Evolutionary conservation across 768 basidiomycete genomes (phyloP).

Genomic region (Suillus placidus): DNA sequence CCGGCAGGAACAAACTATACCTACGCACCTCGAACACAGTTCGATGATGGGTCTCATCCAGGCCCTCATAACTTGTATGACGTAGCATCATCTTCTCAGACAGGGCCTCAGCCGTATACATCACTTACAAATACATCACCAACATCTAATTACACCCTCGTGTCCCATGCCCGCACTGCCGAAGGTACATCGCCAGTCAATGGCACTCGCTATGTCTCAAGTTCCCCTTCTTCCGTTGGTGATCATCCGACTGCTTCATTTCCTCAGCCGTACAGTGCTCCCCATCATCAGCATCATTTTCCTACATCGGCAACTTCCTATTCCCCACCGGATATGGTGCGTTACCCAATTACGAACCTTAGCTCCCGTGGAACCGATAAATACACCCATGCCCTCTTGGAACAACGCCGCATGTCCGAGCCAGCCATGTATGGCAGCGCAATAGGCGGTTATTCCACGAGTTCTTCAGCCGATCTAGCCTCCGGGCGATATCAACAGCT

Average conservation of each 20-base stretch:
- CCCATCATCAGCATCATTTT: constrained; percentile 49
- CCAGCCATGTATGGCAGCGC: constrained; percentile 52
- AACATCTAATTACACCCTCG: constrained; percentile 21
- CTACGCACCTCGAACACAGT: constrained; percentile 34
- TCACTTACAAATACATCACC: constrained; percentile 22
- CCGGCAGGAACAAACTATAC: constrained; percentile 40
- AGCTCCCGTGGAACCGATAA: constrained; percentile 39
- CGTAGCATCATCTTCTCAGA: constrained; percentile 21
- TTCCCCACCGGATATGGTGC: constrained; percentile 41
- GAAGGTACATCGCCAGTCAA: constrained; percentile 13
- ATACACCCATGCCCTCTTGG: constrained; percentile 42
- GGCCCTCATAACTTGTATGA: constrained; percentile 38
- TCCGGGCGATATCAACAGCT: constrained; percentile 44
- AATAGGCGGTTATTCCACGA: constrained; percentile 39
- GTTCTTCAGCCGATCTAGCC: constrained; percentile 33
- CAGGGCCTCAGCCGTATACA: constrained; percentile 15
- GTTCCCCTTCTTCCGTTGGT: constrained; percentile 50
- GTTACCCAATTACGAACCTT: constrained; percentile 39
- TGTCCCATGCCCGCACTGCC: constrained; percentile 23
- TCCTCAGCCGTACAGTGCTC: constrained; percentile 45
- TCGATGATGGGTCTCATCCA: constrained; percentile 35
- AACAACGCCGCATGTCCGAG: constrained; percentile 73
- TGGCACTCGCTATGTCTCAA: constrained; percentile 32
- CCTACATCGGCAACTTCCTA: constrained; percentile 44
- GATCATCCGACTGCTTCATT: constrained; percentile 40